These are phyloP conservation scores for Prunus campanulata DNA, from an alignment of 306 rosid species.

Conservation along the genomic window DNA sequence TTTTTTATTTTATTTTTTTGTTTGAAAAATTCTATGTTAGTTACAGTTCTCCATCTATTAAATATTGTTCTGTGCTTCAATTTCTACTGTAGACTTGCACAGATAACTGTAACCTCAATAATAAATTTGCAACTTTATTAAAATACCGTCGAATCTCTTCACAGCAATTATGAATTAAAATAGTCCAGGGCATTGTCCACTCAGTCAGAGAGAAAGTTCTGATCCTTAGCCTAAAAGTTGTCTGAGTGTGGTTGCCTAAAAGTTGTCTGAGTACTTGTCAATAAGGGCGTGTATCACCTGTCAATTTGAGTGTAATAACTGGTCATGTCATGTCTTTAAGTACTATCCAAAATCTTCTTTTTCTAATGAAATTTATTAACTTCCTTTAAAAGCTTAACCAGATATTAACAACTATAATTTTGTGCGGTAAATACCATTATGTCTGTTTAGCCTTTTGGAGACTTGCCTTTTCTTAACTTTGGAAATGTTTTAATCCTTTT, in stretches of 20 bases:
- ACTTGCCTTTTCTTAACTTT: not conserved
- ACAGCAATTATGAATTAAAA: not conserved
- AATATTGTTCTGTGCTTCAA: too few species aligned
- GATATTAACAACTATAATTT: not conserved
- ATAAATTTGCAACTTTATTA: too few species aligned
- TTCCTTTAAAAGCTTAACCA: too few species aligned
- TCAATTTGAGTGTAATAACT: not conserved
- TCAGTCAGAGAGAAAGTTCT: not conserved
- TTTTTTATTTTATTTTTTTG: too few species aligned
- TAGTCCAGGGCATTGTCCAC: not conserved
- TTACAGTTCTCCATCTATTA: too few species aligned
- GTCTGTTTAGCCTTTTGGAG: not conserved
- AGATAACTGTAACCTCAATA: too few species aligned
- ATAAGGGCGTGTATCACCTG: too few species aligned
- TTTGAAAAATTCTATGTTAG: too few species aligned
- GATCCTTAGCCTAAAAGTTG: not conserved
- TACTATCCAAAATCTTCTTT: not conserved
- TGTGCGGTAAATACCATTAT: not conserved
- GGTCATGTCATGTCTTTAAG: not conserved
- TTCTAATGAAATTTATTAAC: too few species aligned
- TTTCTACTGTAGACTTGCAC: too few species aligned
- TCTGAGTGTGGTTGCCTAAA: not conserved
- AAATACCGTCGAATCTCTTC: not conserved
- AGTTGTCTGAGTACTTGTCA: not conserved
- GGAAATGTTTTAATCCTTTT: not conserved